phyloP scores from a whole-genome alignment of 148 eudicot genomes.

The Salicornia ramosissima region DNA sequence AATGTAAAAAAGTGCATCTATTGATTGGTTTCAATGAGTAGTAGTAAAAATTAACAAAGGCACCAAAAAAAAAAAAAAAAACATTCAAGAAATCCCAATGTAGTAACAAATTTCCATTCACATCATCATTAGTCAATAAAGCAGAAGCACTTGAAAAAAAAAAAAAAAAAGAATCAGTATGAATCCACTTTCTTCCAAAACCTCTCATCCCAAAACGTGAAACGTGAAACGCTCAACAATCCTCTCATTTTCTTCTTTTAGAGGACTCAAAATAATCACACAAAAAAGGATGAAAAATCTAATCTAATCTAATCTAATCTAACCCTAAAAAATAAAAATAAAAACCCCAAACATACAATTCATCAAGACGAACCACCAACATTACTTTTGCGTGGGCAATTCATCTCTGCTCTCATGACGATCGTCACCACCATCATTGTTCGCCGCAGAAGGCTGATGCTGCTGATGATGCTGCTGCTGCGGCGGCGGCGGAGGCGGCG shows the following conservation, averaged over 20 bases:
- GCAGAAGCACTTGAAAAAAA: no score
- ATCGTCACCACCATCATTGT: neutral
- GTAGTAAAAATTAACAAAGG: no score
- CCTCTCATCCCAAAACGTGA: neutral
- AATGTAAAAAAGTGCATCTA: no score
- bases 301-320: neutral
- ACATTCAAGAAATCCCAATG: no score
- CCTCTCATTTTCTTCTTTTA: neutral
- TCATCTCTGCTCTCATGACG: neutral
- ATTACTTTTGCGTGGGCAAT: neutral
- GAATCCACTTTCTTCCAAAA: neutral
- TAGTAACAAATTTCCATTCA: neutral
- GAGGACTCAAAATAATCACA: neutral
- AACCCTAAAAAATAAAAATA: neutral
- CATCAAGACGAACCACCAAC: conserved; percentile 1
- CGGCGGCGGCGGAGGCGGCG: conserved; percentile 3
- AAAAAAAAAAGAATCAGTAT: neutral
- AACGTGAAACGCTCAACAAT: no score
- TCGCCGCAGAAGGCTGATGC: neutral
- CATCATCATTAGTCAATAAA: neutral
- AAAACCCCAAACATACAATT: neutral
- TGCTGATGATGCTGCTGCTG: neutral
- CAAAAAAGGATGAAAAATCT: neutral
- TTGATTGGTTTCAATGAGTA: no score
- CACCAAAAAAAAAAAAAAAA: no score